phyloP scores from a whole-genome alignment of 345 rosid genomes.

The Noccaea bulbosa region DNA sequence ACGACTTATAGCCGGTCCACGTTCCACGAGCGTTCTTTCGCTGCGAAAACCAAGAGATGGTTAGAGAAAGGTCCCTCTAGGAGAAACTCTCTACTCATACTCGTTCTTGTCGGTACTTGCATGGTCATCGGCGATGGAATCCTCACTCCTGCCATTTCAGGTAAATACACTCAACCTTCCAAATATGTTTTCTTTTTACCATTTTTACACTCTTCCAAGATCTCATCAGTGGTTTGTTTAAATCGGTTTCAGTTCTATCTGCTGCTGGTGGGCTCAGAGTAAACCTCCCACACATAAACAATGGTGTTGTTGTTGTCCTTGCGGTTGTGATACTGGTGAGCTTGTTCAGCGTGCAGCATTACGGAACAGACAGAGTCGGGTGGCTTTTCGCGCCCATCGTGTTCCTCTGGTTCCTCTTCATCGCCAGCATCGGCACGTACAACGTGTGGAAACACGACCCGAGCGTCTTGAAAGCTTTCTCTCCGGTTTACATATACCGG shows the following conservation, averaged over 20 bases:
- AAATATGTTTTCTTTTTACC: no score
- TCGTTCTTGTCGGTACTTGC: slow-evolving; percentile 91
- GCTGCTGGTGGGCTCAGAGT: slow-evolving; percentile 96
- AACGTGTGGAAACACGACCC: slow-evolving; percentile 77
- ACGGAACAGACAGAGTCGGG: slow-evolving; percentile 86
- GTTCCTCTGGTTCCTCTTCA: slow-evolving; percentile 84
- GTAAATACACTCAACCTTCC: slow-evolving; percentile 40
- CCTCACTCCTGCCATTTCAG: slow-evolving; percentile 96
- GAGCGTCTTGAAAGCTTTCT: slow-evolving; percentile 84
- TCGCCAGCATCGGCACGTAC: slow-evolving; percentile 77
- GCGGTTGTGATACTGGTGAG: slow-evolving; percentile 86
- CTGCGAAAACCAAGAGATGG: slow-evolving; percentile 87
- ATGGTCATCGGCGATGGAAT: slow-evolving; percentile 97
- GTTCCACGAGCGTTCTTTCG: slow-evolving; percentile 77
- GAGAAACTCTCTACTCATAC: slow-evolving; percentile 69
- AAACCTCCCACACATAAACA: slow-evolving; percentile 60
- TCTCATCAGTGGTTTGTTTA: background rate
- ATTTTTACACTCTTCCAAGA: background rate
- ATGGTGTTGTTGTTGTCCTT: slow-evolving; percentile 72
- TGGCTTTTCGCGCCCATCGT: slow-evolving; percentile 98
- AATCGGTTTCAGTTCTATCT: slow-evolving; percentile 68
- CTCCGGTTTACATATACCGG: slow-evolving; percentile 73
- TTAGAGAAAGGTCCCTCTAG: slow-evolving; percentile 61
- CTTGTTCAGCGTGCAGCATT: slow-evolving; percentile 85
- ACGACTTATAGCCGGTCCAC: slow-evolving; percentile 89